phyloP scores from a whole-genome alignment of 2,329 filamentous ascomycete genomes.

The Metarhizium album region DNA sequence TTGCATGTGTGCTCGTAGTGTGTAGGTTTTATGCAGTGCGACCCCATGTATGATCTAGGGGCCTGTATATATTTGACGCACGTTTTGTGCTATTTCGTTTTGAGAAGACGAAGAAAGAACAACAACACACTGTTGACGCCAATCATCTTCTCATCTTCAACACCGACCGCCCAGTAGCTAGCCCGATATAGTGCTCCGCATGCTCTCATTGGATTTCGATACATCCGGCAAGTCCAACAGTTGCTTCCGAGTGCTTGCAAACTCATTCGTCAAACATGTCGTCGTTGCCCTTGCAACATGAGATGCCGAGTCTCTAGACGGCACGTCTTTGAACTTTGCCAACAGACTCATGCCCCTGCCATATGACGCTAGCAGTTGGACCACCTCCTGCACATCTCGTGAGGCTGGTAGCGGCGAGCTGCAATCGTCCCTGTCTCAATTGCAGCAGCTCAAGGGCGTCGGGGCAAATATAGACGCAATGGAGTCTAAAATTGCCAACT shows the following conservation, averaged over 20 bases:
- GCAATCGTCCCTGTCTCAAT: neutral
- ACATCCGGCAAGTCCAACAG: neutral
- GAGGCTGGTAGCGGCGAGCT: neutral
- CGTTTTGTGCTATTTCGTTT: too few species aligned
- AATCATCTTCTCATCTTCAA: too few species aligned
- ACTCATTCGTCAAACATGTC: constrained; percentile 3
- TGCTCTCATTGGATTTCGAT: neutral
- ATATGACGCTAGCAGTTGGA: constrained; percentile 3
- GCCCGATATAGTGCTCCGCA: neutral
- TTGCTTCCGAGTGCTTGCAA: neutral
- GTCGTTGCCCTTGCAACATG: neutral
- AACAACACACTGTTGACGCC: too few species aligned
- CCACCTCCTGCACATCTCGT: constrained; percentile 1
- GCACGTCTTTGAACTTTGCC: constrained; percentile 4
- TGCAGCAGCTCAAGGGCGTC: constrained; percentile 3
- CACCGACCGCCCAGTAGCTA: neutral
- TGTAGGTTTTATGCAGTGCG: too few species aligned
- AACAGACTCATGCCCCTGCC: constrained; percentile 2
- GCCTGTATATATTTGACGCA: too few species aligned
- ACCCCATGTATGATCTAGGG: too few species aligned
- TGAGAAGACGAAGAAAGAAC: too few species aligned
- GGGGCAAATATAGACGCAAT: neutral
- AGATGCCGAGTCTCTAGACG: constrained; percentile 3
- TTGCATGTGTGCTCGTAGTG: too few species aligned
- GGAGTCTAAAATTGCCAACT: neutral